phyloP scores from a whole-genome alignment of 257 asterid species.

The Solanum habrochaites region DNA sequence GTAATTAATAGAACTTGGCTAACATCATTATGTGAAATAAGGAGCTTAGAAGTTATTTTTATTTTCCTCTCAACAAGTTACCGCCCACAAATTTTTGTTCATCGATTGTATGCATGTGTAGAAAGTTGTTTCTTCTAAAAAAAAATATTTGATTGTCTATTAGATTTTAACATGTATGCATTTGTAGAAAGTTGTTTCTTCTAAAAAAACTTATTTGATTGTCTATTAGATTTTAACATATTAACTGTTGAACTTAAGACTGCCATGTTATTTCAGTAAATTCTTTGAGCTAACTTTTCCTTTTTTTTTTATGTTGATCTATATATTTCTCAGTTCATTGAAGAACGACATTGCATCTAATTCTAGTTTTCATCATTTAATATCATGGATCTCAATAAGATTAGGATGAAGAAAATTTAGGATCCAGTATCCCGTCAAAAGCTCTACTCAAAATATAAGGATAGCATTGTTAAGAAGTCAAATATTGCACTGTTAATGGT shows the following conservation, averaged over 20 bases:
- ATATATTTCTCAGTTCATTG: background rate
- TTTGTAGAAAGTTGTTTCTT: too few relatives aligned
- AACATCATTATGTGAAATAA: too few relatives aligned
- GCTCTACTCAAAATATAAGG: conserved; percentile 43
- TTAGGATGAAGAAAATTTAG: conserved; percentile 31
- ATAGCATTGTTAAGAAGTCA: conserved; percentile 57
- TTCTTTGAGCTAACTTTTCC: background rate
- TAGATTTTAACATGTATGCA: background rate
- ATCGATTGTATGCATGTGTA: background rate
- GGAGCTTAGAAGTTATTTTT: background rate
- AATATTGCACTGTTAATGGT: conserved; percentile 60
- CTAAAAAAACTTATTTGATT: too few relatives aligned
- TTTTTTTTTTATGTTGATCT: background rate
- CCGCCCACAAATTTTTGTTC: background rate
- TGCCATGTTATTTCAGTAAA: background rate
- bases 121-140: background rate
- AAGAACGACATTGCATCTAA: background rate
- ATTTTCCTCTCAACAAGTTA: background rate
- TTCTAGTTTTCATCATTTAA: background rate
- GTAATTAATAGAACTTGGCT: too few relatives aligned
- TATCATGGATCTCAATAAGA: conserved; percentile 53
- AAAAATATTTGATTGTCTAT: background rate
- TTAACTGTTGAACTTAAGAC: background rate
- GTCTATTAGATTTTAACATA: too few relatives aligned
- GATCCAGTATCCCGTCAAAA: conserved; percentile 37